Percentiles rank a stretch among this genome's conserved stretches.
phyloP scores from a whole-genome alignment of 345 rosid genomes.

The Eutrema yunnanense region DNA sequence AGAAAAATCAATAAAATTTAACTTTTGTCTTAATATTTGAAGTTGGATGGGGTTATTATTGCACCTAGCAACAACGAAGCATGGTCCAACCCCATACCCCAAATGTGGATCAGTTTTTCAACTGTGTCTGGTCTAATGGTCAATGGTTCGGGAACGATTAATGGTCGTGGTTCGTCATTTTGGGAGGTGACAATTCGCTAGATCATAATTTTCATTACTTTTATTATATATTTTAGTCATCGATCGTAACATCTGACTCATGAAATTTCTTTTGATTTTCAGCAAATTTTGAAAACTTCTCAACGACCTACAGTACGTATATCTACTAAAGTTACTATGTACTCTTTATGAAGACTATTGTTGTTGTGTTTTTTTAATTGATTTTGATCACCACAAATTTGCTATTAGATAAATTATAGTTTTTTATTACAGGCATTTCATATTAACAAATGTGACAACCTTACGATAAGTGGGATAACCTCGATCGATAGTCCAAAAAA shows the following conservation, averaged over 20 bases:
- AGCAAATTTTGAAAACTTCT: not conserved
- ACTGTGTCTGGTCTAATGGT: not conserved
- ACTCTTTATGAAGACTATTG: not conserved
- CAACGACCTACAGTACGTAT: constrained; percentile 5
- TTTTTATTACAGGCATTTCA: constrained; percentile 17
- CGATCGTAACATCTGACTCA: not conserved
- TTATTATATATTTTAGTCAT: not conserved
- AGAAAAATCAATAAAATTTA: no score
- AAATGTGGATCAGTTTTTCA: not conserved
- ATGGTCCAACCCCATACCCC: not conserved
- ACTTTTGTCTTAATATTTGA: not conserved
- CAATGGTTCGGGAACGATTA: not conserved
- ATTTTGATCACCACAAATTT: not conserved
- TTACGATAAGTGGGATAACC: constrained; percentile 25
- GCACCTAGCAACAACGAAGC: not conserved
- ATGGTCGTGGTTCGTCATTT: constrained; percentile 18
- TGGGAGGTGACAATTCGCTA: not conserved
- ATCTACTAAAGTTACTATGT: not conserved
- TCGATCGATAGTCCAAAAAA: constrained; percentile 30
- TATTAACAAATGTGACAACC: constrained; percentile 18
- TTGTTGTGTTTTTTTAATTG: no score
- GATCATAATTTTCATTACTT: not conserved
- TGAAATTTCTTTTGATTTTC: not conserved
- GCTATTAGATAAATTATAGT: not conserved
- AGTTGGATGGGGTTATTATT: not conserved